Percentiles rank a stretch among this genome's conserved stretches.
These are phyloP conservation scores for Amanita brunnescens DNA, from an alignment of 768 basidiomycete genomes.

Conservation along the genomic window DNA sequence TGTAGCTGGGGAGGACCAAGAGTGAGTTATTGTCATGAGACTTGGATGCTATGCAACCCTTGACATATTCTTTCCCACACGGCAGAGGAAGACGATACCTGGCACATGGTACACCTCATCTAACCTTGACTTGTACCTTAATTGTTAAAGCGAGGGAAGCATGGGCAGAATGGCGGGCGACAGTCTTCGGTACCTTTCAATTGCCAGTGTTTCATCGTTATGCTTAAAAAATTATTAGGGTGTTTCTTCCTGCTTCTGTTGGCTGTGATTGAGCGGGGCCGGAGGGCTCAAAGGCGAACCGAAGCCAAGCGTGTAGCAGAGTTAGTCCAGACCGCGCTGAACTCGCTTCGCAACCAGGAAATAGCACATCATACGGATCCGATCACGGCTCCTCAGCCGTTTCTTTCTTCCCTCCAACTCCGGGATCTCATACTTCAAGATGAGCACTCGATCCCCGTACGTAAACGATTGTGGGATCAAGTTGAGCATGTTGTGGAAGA, in stretches of 20 bases:
- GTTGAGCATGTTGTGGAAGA: conserved; percentile 83
- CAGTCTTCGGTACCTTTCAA: conserved; percentile 48
- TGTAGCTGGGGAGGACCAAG: conserved; percentile 51
- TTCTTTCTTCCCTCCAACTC: conserved; percentile 78
- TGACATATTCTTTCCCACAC: conserved; percentile 1
- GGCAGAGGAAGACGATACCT: conserved; percentile 64
- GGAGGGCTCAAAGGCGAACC: conserved; percentile 40
- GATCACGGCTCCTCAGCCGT: conserved; percentile 61
- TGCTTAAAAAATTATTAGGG: conserved; percentile 16
- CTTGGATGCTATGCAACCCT: conserved; percentile 1
- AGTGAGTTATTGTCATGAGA: conserved; percentile 35
- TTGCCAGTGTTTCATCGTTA: conserved; percentile 7
- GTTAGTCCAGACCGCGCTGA: conserved; percentile 72
- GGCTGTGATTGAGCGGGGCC: conserved; percentile 25
- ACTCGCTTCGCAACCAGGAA: conserved; percentile 77
- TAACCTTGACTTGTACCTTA: conserved; percentile 58
- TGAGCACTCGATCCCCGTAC: conserved; percentile 61
- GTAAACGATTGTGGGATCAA: conserved; percentile 67
- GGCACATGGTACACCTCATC: conserved; percentile 60
- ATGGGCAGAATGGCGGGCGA: conserved; percentile 62
- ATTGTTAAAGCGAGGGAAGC: conserved; percentile 56
- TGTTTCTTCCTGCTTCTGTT: conserved; percentile 24
- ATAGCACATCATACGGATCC: conserved; percentile 77
- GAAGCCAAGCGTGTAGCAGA: conserved; percentile 62
- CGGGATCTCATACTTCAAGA: conserved; percentile 80